Base-by-base conservation (phyloP, 225 moss, liverwort and hornwort species). In the Bryum argenteum region DNA sequence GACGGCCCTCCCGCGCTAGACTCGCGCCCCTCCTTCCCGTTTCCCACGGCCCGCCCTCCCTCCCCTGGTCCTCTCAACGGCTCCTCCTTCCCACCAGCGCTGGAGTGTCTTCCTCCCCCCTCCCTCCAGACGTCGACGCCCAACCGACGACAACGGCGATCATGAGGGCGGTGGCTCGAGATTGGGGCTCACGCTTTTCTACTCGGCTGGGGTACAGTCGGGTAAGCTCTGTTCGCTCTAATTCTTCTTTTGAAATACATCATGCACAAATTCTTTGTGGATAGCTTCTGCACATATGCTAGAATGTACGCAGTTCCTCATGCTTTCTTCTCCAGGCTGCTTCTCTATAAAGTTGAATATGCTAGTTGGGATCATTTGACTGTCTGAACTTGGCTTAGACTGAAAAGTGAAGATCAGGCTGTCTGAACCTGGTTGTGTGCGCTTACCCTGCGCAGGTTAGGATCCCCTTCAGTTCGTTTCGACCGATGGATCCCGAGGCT, bases 201-300 rank as follows among this genome's bases (percentile, higher is more conserved):
- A 94, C 94, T 45, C 83, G 94, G 53, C 77, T 85, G 63, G 94
- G 94, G 58, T 94, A 87, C 65, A 94, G 90, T 78, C 87, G 94
- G 88, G 94, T 94, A 66, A 63, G 82, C 51, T 65, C 6, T 53
- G 19, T n/a, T 13, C 43, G 47, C 20, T 58, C 56, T 59, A n/a
- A 54, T 62, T 68, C 50, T 47, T 9, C 20, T 48, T 50, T 14
- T 10, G 37, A 38, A 51, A 21, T 61, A 21, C 9, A 15, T 33
- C 58, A 58, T 57, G 45, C 26, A 37, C 37, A 37, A 58, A 42
- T 18, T 58, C 33, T 59, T 9, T 11, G n/a, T n/a, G n/a, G n/a
- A n/a, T n/a, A n/a, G n/a, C n/a, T n/a, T n/a, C n/a, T n/a, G n/a
- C n/a, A n/a, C n/a, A n/a, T n/a, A n/a, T n/a, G n/a, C n/a, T 15